Base-by-base conservation (phyloP, 2,329 filamentous ascomycete genomes). In the Scorias spongiosa region DNA sequence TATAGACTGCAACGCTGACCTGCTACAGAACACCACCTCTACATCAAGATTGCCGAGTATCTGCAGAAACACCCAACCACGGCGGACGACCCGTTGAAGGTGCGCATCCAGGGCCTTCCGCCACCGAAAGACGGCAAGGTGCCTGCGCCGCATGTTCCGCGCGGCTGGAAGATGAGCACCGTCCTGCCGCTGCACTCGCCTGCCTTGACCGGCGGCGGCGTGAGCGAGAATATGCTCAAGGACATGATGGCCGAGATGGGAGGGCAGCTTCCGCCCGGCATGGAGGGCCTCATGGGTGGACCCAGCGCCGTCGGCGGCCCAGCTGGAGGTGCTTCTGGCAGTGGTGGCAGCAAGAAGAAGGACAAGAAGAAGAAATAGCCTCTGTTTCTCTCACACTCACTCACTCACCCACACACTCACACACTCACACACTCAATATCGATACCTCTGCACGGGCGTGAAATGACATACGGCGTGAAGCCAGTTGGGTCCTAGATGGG, bases 211-310 rank as follows among this genome's bases (percentile, higher is more conserved):
- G 91, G 91, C 8, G 91, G 91, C 10, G 91, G 91, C 30, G 85
- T 96, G 10, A 88, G 79, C 49, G 91, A 98, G 63, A 93, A 96
- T 58, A 77, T 95, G 48, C 79, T 96, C 57, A 86, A 91, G 69
- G 88, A 95, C 54, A 93, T 95, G 72, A 94, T 96, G 88, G 81
- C 79, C 57, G 86, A 93, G 67, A 93, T 96, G 85, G 52, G 56
- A 7, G 57, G 57, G 10, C 55, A 58, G 46, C 43, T 57, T 43
- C 53, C 55, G 45, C 48, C 52, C 11, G 56, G 57, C 15, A 52
- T 59, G 53, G 52, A 47, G 42, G 51, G 52, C 10, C 57, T 63
- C 47, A 51, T 57, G 43, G 50, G 48, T 26, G 54, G 54, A 17
- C 43, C 45, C 29, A 49, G 44, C 42, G 48, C 47, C 39, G 28